Base-by-base conservation (phyloP, 2,329 filamentous ascomycete species). In the Lachnellula suecica region DNA sequence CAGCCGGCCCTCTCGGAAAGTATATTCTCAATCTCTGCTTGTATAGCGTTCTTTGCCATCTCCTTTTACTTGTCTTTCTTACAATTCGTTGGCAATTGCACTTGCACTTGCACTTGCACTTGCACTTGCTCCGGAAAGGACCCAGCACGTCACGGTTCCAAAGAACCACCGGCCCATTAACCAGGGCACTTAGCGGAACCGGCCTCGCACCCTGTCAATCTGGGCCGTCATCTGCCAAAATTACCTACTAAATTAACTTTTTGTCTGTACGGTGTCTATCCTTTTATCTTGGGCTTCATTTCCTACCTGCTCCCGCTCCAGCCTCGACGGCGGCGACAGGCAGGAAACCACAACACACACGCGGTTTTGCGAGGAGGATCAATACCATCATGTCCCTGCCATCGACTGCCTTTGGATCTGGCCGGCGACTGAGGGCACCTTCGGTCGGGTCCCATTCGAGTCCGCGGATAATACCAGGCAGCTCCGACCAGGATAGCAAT, bases 381-480 rank as follows among this genome's bases (percentile, higher is more conserved):
- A 31, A 19, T n/a, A 31, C 27, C 40, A 34, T 22, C 37, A 66
- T 66, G 63, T 65, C 62, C 34, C 51, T 61, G 20, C 56, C 63
- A 41, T 56, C 61, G 42, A 51, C 51, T 34, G 55, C 34, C 13
- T 53, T 54, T 24, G 54, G 53, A 4, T 52, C 64, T 19, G 11
- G 38, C 37, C 56, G 61, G 47, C 51, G 51, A 51, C 29, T 49
- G 17, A 55, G 59, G 47, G 54, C 59, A 19, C 51, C 52, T 29
- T 66, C 63, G 17, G 44, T 55, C 4, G 53, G 54, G 31, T 64
- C 64, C 15, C 56, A 58, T 50, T 61, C 65, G 2, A 63, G 59
- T 56, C 62, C 64, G n/a, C 51, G 56, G 23, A 38, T 56, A 2
- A 66, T 66, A 29, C 62, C 65, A 37, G 54, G 56, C 31, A 54